Evolutionary conservation across 768 basidiomycete genomes (phyloP), one percentile per base, ranked within the genome.

Genomic region (Suillus bovinus): DNA sequence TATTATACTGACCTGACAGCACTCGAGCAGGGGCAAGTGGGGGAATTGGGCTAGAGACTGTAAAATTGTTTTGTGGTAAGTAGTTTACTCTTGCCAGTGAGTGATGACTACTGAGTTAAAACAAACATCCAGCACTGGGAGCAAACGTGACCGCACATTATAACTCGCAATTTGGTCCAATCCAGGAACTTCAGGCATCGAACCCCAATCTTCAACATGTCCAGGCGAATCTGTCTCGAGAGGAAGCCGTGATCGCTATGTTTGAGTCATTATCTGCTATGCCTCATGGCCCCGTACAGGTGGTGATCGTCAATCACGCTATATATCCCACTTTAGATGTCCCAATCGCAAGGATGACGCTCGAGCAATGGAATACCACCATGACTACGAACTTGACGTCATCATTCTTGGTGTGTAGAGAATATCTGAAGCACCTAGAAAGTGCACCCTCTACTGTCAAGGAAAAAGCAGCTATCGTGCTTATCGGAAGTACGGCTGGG

Each of bases 71-170:
- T 69, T 79, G 86, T 38, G 79, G 88, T 86, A 61, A 69, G 78
- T 75, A 31, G 41, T 34, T 55, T 34, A 13, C 22, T 54, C 20
- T 49, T n/a, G n/a, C n/a, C n/a, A n/a, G n/a, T 14, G 50, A 42
- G 36, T 17, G 55, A 38, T 7, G 24, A 27, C 13, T 44, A 14
- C 42, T 16, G 27, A n/a, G 13, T 29, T 41, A 22, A 34, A 47
- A 22, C 22, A 46, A 42, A 33, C 27, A 20, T 27, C 50, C 70
- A 91, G 90, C 86, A 49, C 86, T 88, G 66, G 89, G 87, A 6
- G 87, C 90, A 0, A 81, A 80, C 58, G 88, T 92, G 10, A 86
- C 88, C 0, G 89, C 88, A 0, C 88, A 91, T 69, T 92, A 87
- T 71, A 86, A 88, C 71, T 80, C 82, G 7, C 85, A 82, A 59